Evolutionary conservation across 106 monocot genomes (phyloP), one percentile per base, ranked within the genome.

Genomic region (Allium sativum): DNA sequence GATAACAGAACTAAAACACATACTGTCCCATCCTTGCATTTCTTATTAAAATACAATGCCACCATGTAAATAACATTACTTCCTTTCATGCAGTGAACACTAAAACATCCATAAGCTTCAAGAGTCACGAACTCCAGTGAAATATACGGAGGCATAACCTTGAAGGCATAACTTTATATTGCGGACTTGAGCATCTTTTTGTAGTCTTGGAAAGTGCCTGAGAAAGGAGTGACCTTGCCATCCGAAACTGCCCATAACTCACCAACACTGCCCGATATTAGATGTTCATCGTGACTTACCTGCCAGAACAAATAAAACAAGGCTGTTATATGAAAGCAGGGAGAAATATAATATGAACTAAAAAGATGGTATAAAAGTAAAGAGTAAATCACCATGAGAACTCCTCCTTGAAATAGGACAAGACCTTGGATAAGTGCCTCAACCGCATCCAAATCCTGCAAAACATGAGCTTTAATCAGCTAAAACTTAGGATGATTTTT

Each of bases 241-340:
- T 98, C 72, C 1, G 96, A 80, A 18, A 98, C 96, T 43, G 67
- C 96, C 91, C 96, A 98, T 21, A 98, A 73, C 72, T 98, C 96
- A 45, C 80, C 87, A 45, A 98, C 96, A 53, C 96, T 98, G 22
- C 87, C 87, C 15, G 91, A 92, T 68, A 98, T 98, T 6, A 98
- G 78, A 74, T 98, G 96, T 58, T 98, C 96, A 44, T 98, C 91
- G 18, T 98, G 96, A 62, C 96, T 98, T 68, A 98, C 96, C 96
- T 98, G 82, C 48, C 48, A 50, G n/a, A 50, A 50, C 15, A 15
- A 50, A 7, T 15, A 50, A 12, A 50, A 15, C 15, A 11, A 50
- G 11, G 48, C 48, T 11, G 48, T 50, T 50, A 50, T 11, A 50
- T 11, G 8, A 2, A 11, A 50, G 15, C 6, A 50, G 13, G 21